These are phyloP conservation scores for Amauroascus niger DNA, from an alignment of 2,329 filamentous ascomycete species.

Conservation along the genomic window DNA sequence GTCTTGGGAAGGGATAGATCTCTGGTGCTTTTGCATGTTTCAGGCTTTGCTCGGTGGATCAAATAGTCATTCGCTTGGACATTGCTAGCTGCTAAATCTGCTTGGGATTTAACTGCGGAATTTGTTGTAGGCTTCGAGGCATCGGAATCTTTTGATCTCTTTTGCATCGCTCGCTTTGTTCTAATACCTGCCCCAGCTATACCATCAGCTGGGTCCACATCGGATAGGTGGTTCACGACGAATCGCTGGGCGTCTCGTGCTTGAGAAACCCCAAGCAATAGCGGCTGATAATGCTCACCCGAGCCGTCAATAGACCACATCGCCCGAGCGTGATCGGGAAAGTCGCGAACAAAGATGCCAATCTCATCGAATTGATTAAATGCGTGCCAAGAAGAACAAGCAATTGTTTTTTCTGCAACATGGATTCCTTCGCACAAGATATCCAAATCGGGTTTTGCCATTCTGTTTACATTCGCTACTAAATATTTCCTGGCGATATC, in stretches of 20 bases:
- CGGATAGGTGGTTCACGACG: constrained; percentile 35
- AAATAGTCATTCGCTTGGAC: constrained; percentile 19
- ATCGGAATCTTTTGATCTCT: constrained; percentile 17
- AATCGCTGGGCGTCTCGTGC: constrained; percentile 47
- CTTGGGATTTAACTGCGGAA: not conserved
- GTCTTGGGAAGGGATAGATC: constrained; percentile 19
- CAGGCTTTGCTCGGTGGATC: constrained; percentile 22
- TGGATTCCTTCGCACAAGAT: constrained; percentile 56
- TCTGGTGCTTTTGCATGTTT: constrained; percentile 24
- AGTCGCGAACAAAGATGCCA: constrained; percentile 59
- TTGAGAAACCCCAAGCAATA: constrained; percentile 51
- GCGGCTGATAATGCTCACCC: constrained; percentile 33
- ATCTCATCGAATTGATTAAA: constrained; percentile 67
- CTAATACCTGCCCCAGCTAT: constrained; percentile 36
- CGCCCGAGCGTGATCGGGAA: constrained; percentile 51
- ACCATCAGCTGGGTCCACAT: constrained; percentile 31
- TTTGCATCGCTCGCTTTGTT: constrained; percentile 24
- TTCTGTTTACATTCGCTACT: constrained; percentile 48
- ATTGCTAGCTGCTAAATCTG: not conserved
- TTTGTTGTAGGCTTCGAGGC: not conserved
- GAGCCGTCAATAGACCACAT: constrained; percentile 58
- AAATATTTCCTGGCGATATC: constrained; percentile 61
- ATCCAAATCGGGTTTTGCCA: constrained; percentile 51
- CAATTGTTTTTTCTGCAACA: constrained; percentile 51
- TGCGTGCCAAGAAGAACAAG: constrained; percentile 54